Percentiles rank a stretch among this genome's conserved stretches.
phyloP scores from a whole-genome alignment of 768 basidiomycete genomes.

The Chiua virens region DNA sequence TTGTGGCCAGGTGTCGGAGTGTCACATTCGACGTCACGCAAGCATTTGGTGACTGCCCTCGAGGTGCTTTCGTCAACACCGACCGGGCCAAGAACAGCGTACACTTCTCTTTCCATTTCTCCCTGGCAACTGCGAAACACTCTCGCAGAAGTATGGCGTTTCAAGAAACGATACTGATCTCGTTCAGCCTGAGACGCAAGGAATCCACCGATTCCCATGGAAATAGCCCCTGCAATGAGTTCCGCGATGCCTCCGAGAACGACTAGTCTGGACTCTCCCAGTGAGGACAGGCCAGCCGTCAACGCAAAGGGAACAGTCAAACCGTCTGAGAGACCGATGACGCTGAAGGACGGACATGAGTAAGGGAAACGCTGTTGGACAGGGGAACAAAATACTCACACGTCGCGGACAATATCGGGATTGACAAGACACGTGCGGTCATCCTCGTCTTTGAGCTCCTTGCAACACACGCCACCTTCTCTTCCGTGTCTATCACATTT shows the following conservation, averaged over 20 bases:
- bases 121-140: slow-evolving; percentile 89
- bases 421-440: slow-evolving; percentile 73
- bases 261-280: slow-evolving; percentile 89
- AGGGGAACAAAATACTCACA: slow-evolving; percentile 48
- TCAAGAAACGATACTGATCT: slow-evolving; percentile 87
- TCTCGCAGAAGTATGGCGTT: slow-evolving; percentile 69
- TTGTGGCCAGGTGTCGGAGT: slow-evolving; percentile 15
- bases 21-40: slow-evolving; percentile 66
- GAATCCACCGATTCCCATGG: slow-evolving; percentile 99
- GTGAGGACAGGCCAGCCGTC: slow-evolving; percentile 83
- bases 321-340: slow-evolving; percentile 90
- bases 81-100: slow-evolving; percentile 81
- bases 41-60: slow-evolving; percentile 70
- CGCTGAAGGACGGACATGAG: slow-evolving; percentile 40
- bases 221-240: slow-evolving; percentile 93
- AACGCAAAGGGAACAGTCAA: slow-evolving; percentile 91
- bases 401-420: slow-evolving; percentile 84
- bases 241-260: slow-evolving; percentile 94
- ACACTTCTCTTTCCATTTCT: slow-evolving; percentile 95
- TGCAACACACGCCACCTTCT: slow-evolving; percentile 77
- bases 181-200: slow-evolving; percentile 96
- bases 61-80: slow-evolving; percentile 87
- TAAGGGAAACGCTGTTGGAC: neutral
- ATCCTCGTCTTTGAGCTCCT: slow-evolving; percentile 78
- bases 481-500: slow-evolving; percentile 59